Evolutionary conservation across 2,329 filamentous ascomycete species (phyloP).

Genomic region (Coniosporium tulheliwenetii): DNA sequence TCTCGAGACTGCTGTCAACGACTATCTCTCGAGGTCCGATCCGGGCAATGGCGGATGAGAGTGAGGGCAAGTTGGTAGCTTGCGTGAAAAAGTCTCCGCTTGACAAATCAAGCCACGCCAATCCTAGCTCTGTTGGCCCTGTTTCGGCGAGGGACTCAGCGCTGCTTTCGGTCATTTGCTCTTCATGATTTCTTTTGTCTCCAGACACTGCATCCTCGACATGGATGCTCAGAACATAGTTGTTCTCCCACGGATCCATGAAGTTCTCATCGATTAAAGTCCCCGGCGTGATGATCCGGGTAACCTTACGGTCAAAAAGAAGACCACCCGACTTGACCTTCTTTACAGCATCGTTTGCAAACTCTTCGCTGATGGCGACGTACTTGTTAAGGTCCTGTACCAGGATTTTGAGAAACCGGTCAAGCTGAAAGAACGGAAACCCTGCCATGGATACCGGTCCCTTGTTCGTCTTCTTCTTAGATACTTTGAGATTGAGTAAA

Average conservation of each 20-base stretch:
- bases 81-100: constrained; percentile 92
- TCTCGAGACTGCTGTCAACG: constrained; percentile 40
- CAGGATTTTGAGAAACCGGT: constrained; percentile 80
- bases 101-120: constrained; percentile 90
- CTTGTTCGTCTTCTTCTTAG: constrained; percentile 47
- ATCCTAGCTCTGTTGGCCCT: constrained; percentile 42
- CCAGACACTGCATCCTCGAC: constrained; percentile 19
- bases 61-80: constrained; percentile 48
- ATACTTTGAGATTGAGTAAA: constrained; percentile 74
- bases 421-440: constrained; percentile 85
- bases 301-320: constrained; percentile 71
- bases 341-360: constrained; percentile 54
- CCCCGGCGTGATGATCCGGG: constrained; percentile 81
- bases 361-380: constrained; percentile 90
- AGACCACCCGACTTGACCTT: constrained; percentile 62
- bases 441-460: constrained; percentile 83
- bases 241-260: constrained; percentile 86
- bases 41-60: constrained; percentile 70
- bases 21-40: constrained; percentile 77
- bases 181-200: no score
- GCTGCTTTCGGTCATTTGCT: no score
- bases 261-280: constrained; percentile 97
- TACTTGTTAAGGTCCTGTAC: constrained; percentile 83
- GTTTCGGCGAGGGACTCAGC: constrained; percentile 2
- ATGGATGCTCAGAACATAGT: constrained; percentile 55